Evolutionary conservation across 129 eudicot species (phyloP), one percentile per base, ranked within the genome.

Genomic region (Lactuca sativa): DNA sequence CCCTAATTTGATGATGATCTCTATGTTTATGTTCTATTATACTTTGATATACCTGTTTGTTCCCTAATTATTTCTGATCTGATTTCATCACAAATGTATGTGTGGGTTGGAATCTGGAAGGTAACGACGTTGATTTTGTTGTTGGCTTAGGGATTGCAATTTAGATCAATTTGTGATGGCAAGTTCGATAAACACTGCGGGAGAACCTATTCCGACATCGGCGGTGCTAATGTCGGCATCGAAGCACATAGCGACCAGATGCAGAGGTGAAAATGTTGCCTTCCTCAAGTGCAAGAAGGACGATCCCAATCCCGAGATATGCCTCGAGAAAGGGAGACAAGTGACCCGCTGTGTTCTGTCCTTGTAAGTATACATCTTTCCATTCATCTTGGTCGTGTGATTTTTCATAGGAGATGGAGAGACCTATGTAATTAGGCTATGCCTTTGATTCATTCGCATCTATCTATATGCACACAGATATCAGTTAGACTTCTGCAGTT

Each of bases 261-360:
- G 98, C 72, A 82, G 95, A 37, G 65, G 74, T 57, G 95, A 93
- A 71, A 92, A 92, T 64, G 61, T 89, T 21, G 96, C 91, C 0
- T 92, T 89, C 38, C 75, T 89, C 32, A 92, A 75, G 86, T 92
- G 98, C 86, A 92, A 92, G 83, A 89, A 89, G 90, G 83, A 83
- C 31, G 98, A 92, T 64, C 88, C 90, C 0, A 92, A 89, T 56
- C 96, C 98, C 8, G 98, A 89, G 87, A 92, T 86, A 57, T 92
- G 98, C 81, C 95, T 92, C 17, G 90, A 92, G 5, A 92, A 85
- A 72, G 96, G 98, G 25, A 80, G 78, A 32, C 85, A 82, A 77
- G 96, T 92, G 15, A 92, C 98, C 16, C 86, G 89, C 30, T 92
- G 98, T 57, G 92, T 92, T 11, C 80, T 89, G 69, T 72, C 75